These are phyloP conservation scores for Achlya hypogyna DNA, from an alignment of 352 stramenopile species.

Conservation along the genomic window DNA sequence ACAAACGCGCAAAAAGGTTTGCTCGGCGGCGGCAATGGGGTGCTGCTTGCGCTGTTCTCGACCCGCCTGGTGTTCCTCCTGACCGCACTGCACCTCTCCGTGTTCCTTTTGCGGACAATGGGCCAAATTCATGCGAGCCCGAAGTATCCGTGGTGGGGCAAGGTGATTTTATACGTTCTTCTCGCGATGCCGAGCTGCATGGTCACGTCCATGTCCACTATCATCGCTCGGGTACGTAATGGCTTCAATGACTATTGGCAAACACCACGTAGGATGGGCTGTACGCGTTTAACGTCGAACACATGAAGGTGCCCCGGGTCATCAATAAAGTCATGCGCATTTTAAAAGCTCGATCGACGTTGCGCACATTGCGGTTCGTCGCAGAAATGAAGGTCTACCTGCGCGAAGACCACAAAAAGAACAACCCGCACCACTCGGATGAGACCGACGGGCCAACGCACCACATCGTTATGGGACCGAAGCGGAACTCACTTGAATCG, in stretches of 20 bases:
- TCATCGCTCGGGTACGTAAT: conserved; percentile 33
- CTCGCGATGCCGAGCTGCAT: conserved; percentile 49
- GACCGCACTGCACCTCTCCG: conserved; percentile 53
- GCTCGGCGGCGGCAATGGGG: conserved; percentile 42
- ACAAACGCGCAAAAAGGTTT: conserved; percentile 32
- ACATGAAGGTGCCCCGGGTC: conserved; percentile 56
- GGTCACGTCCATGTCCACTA: conserved; percentile 51
- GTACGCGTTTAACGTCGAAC: conserved; percentile 67
- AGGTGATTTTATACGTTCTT: conserved; percentile 30
- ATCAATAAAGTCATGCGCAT: conserved; percentile 57
- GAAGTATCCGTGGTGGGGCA: conserved; percentile 15
- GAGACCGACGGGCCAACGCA: background rate
- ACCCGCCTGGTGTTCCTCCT: conserved; percentile 64
- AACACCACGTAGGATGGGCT: conserved; percentile 30
- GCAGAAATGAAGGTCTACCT: conserved; percentile 77
- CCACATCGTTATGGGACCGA: background rate
- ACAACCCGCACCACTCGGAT: background rate
- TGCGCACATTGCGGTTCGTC: conserved; percentile 64
- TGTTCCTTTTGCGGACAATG: conserved; percentile 47
- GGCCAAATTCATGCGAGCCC: conserved; percentile 29
- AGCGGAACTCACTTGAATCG: background rate
- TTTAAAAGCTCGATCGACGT: conserved; percentile 51
- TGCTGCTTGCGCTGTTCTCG: conserved; percentile 50
- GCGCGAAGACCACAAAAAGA: conserved; percentile 23
- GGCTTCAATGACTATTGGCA: background rate